Percentiles rank a stretch among this genome's conserved stretches.
phyloP scores from a whole-genome alignment of 2,329 filamentous ascomycete genomes.

The Sporothrix protearum region DNA sequence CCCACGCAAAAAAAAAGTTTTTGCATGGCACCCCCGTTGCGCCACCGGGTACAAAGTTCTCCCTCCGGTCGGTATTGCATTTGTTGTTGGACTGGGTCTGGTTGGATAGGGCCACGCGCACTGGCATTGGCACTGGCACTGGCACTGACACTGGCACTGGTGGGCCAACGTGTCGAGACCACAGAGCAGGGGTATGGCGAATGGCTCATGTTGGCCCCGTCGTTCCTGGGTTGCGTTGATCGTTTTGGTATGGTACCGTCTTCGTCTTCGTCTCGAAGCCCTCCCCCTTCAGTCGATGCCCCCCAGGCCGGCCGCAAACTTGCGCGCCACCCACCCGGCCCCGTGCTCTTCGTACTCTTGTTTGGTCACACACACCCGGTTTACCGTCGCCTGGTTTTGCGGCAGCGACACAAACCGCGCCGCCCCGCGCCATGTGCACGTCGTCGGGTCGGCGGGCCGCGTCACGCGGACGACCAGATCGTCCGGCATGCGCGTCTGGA shows the following conservation, averaged over 20 bases:
- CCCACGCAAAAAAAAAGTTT: background rate
- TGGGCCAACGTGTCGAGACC: background rate
- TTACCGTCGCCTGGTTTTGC: conserved; percentile 62
- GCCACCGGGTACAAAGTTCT: too few relatives aligned
- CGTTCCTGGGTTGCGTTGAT: too few relatives aligned
- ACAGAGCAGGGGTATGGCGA: too few relatives aligned
- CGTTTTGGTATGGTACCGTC: too few relatives aligned
- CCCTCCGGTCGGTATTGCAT: too few relatives aligned
- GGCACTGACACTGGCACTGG: background rate
- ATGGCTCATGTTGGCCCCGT: too few relatives aligned
- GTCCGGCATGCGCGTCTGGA: conserved; percentile 67
- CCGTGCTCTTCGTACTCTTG: conserved; percentile 90
- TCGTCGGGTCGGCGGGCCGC: conserved; percentile 67
- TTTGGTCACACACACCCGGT: conserved; percentile 71
- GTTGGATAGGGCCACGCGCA: too few relatives aligned
- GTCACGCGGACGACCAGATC: conserved; percentile 75
- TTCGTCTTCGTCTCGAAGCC: too few relatives aligned
- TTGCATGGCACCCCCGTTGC: background rate
- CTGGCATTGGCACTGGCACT: too few relatives aligned
- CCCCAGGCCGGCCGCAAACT: conserved; percentile 52
- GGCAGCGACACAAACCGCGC: conserved; percentile 69
- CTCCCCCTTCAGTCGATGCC: conserved; percentile 24
- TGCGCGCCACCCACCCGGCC: conserved; percentile 67
- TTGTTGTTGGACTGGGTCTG: background rate
- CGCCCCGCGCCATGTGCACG: conserved; percentile 82